Percentiles rank a stretch among this genome's conserved stretches.
Evolutionary conservation across 768 basidiomycete species (phyloP).

Genomic region (Cystofilobasidium ferigula): DNA sequence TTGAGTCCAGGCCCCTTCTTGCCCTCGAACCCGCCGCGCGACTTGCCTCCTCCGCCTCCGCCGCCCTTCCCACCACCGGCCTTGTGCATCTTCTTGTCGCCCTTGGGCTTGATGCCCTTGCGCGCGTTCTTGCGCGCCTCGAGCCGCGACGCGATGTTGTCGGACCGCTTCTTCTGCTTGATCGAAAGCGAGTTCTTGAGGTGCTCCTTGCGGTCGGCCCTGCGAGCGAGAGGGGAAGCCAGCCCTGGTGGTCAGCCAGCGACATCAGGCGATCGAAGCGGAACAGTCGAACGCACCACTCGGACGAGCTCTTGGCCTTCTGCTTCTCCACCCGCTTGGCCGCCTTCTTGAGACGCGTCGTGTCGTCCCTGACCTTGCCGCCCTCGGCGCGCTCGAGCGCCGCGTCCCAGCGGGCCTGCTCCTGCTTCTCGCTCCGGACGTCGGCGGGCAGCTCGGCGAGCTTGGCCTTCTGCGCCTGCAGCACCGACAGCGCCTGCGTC

Average conservation of each 20-base stretch:
- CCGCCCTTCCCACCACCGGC: conserved; percentile 10
- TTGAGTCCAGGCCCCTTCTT: conserved; percentile 23
- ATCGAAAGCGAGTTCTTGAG: conserved; percentile 63
- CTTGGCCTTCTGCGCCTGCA: conserved; percentile 65
- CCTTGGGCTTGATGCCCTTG: conserved; percentile 47
- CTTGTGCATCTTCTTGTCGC: conserved; percentile 29
- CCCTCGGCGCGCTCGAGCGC: conserved; percentile 79
- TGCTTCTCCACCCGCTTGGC: conserved; percentile 84
- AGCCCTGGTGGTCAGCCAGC: not conserved
- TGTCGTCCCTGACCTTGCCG: conserved; percentile 82
- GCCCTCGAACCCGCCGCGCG: conserved; percentile 25
- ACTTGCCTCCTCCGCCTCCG: too few species aligned
- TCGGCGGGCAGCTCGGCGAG: conserved; percentile 67
- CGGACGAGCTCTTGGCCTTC: conserved; percentile 69
- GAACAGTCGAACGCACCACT: conserved; percentile 53
- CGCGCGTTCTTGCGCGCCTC: conserved; percentile 59
- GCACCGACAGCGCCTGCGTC: conserved; percentile 68
- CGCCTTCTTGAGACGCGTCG: conserved; percentile 75
- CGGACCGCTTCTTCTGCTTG: conserved; percentile 76
- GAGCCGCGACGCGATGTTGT: conserved; percentile 77
- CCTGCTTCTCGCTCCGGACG: conserved; percentile 66
- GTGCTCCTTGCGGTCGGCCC: conserved; percentile 79
- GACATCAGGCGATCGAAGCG: not conserved
- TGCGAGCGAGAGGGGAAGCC: too few species aligned
- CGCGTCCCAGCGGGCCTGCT: conserved; percentile 79